A percentile compares a stretch with the other conserved stretches of the same genome.
These are phyloP conservation scores for Tephrocybe rancida DNA, from an alignment of 768 basidiomycete species.

Conservation along the genomic window DNA sequence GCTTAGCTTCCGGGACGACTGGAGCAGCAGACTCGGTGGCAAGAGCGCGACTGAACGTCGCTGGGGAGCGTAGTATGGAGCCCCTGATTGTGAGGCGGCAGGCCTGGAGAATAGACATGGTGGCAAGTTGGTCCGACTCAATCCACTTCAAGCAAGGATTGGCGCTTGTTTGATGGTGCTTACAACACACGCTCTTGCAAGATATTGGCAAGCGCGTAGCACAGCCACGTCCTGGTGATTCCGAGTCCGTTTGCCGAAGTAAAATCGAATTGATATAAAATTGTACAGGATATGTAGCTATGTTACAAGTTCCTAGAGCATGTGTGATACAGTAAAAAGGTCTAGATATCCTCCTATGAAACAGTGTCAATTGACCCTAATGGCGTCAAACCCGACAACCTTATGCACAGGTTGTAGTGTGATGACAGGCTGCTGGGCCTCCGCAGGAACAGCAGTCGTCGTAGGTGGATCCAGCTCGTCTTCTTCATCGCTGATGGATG, in stretches of 20 bases:
- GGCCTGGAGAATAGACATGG: conserved; percentile 61
- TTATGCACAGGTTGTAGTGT: conserved; percentile 59
- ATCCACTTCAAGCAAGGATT: neutral
- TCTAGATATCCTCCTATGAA: conserved; percentile 2
- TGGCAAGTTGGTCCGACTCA: conserved; percentile 7
- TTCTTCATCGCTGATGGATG: conserved; percentile 65
- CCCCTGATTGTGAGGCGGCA: conserved; percentile 32
- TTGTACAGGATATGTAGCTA: neutral
- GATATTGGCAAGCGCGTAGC: too few species aligned
- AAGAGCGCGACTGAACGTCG: conserved; percentile 25
- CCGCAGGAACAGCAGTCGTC: conserved; percentile 34
- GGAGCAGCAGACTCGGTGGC: conserved; percentile 31
- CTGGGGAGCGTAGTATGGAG: conserved; percentile 18
- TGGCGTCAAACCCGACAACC: conserved; percentile 56
- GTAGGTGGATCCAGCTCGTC: conserved; percentile 51
- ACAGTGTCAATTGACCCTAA: conserved; percentile 6
- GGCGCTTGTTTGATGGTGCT: conserved; percentile 10
- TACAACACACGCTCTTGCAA: neutral
- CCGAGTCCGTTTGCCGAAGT: too few species aligned
- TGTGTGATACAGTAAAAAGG: conserved; percentile 2
- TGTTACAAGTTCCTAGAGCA: conserved; percentile 5
- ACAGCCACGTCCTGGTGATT: neutral
- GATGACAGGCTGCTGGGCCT: conserved; percentile 49
- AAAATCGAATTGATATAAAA: neutral
- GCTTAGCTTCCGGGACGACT: conserved; percentile 28